phyloP scores from a whole-genome alignment of 768 basidiomycete genomes.

The Trametes elegans region DNA sequence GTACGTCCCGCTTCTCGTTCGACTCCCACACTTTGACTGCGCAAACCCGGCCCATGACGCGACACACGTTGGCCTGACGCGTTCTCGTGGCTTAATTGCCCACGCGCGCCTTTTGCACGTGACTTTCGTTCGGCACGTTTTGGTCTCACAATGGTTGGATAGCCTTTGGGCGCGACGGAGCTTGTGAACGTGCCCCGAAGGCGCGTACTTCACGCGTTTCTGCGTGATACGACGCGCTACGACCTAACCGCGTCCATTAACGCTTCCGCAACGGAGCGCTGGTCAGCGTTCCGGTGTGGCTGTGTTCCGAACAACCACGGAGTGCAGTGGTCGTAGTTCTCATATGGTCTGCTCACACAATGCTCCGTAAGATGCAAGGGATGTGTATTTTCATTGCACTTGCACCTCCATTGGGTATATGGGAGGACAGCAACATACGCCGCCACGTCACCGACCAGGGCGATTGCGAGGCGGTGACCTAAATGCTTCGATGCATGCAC shows the following conservation, averaged over 20 bases:
- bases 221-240: neutral
- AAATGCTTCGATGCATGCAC: no score
- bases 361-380: no score
- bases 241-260: neutral
- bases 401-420: no score
- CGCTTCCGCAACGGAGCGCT: neutral
- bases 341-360: no score
- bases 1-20: slow-evolving; percentile 47
- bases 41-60: neutral
- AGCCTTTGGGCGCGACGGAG: neutral
- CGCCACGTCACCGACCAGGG: no score
- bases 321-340: no score
- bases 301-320: neutral
- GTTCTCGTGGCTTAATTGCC: slow-evolving; percentile 9
- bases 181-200: no score
- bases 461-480: no score
- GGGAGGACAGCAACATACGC: no score
- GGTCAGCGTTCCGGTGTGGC: neutral
- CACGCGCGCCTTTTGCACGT: slow-evolving; percentile 13
- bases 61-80: slow-evolving; percentile 11
- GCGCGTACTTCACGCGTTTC: neutral
- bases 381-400: no score
- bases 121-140: neutral
- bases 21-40: slow-evolving; percentile 2
- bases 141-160: neutral